Evolutionary conservation across 2,329 filamentous ascomycete genomes (phyloP), one percentile per base, ranked within the genome.

Genomic region (Aspergillus novoparasiticus): DNA sequence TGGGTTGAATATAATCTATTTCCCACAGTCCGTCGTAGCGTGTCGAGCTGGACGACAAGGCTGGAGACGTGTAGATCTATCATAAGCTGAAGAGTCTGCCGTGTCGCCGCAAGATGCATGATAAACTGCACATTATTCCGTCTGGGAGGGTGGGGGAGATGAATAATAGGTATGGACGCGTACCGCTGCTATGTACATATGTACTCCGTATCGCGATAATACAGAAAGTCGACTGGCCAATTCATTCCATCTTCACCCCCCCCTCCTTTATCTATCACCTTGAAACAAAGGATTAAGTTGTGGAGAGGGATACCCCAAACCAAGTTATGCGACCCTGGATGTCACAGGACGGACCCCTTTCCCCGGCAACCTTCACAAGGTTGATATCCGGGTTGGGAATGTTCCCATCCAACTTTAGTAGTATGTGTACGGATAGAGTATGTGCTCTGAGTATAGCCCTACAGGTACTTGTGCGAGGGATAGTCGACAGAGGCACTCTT

Each of bases 51-150:
- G 30, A 54, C 19, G 4, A 54, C n/a, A 16, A 28, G 21, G 23
- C 30, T 30, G 28, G 10, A 55, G 51, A 55, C 51, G 32, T 55
- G 51, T 39, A 55, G 32, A 55, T 23, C 21, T 55, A 55, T 55
- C 51, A 55, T 55, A 55, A 55, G 51, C 30, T 14, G 32, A 39
- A 55, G 32, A 39, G 51, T 12, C 32, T n/a, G 26, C n/a, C 10
- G 4, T 54, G 51, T 36, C 10, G 51, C 30, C n/a, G 32, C 39
- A 19, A 55, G 51, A 26, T 26, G 51, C 32, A 55, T 14, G 30
- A 34, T 54, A 21, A 19, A 32, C 30, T 54, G 50, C 50, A 54
- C 21, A 54, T 39, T 55, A 34, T 55, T 55, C 51, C 51, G 32
- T 21, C 21, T 23, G 21, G 21, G 45, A 50, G 46, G 32, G 51